A percentile compares a stretch with the other conserved stretches of the same genome.
Evolutionary conservation across 495 filamentous ascomycete species (phyloP).

Genomic region (Elaphomyces granulatus): DNA sequence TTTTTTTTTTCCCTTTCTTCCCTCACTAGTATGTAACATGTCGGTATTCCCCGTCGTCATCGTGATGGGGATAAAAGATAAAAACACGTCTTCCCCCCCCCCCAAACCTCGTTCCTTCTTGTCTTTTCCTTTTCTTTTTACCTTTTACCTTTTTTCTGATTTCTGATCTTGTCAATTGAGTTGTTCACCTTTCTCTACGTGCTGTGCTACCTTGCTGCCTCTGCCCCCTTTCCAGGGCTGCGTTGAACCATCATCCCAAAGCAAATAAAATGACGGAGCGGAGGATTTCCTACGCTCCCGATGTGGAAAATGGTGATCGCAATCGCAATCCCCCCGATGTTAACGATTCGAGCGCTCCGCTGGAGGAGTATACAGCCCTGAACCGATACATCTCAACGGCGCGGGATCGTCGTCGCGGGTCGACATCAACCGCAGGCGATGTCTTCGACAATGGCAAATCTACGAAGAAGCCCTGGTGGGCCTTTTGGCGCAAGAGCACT

Average conservation of each 20-base stretch:
- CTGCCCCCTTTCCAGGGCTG: constrained; percentile 29
- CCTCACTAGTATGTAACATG: too few relatives aligned
- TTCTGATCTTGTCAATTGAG: constrained; percentile 28
- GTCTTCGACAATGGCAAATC: constrained; percentile 24
- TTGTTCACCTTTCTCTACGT: constrained; percentile 27
- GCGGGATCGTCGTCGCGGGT: constrained; percentile 42
- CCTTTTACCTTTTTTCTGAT: constrained; percentile 13
- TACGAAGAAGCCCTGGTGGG: constrained; percentile 41
- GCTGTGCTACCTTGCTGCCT: constrained; percentile 22
- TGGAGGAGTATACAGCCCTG: constrained; percentile 41
- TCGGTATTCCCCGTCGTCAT: too few relatives aligned
- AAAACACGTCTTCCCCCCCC: constrained; percentile 9
- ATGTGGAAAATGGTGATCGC: constrained; percentile 36
- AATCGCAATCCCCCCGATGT: constrained; percentile 21
- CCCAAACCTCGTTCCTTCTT: constrained; percentile 14
- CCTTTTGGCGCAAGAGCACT: constrained; percentile 37
- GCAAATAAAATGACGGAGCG: constrained; percentile 39
- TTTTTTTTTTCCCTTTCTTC: too few relatives aligned
- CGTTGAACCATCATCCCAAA: constrained; percentile 28
- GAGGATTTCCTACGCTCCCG: constrained; percentile 40
- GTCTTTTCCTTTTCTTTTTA: constrained; percentile 12
- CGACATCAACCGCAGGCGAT: constrained; percentile 36
- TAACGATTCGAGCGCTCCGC: constrained; percentile 15
- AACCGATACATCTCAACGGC: constrained; percentile 55
- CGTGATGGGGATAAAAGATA: too few relatives aligned